Evolutionary conservation across 2,329 filamentous ascomycete genomes (phyloP).

Genomic region (Blumeria hordei): DNA sequence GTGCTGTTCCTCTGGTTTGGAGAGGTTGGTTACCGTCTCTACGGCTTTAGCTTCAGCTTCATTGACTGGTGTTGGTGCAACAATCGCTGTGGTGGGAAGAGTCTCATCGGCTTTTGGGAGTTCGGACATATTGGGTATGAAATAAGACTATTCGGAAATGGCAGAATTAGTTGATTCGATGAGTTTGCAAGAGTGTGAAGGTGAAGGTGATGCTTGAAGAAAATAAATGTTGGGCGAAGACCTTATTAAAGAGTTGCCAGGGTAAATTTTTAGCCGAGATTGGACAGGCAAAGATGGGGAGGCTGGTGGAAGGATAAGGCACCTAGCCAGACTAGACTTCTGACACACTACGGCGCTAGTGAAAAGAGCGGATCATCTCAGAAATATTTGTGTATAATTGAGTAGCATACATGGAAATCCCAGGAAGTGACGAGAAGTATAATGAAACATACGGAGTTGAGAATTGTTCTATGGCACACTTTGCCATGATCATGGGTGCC

Average conservation of each 20-base stretch:
- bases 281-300: neutral
- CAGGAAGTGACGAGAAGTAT: neutral
- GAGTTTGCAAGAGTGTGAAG: neutral
- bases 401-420: neutral
- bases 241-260: conserved; percentile 2
- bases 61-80: conserved; percentile 16
- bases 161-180: conserved; percentile 2
- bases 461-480: neutral
- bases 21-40: conserved; percentile 14
- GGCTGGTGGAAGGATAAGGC: neutral
- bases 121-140: conserved; percentile 27
- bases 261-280: conserved; percentile 1
- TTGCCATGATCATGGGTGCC: neutral
- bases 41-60: conserved; percentile 16
- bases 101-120: conserved; percentile 39
- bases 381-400: neutral
- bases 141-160: neutral
- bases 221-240: neutral
- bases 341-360: neutral
- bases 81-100: conserved; percentile 6
- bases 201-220: neutral
- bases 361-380: neutral
- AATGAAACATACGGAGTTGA: too few relatives aligned
- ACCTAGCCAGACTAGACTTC: neutral
- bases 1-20: conserved; percentile 4